A percentile compares a stretch with the other conserved stretches of the same genome.
phyloP scores from a whole-genome alignment of 2,329 filamentous ascomycete species.

The Colletotrichum eremochloae region DNA sequence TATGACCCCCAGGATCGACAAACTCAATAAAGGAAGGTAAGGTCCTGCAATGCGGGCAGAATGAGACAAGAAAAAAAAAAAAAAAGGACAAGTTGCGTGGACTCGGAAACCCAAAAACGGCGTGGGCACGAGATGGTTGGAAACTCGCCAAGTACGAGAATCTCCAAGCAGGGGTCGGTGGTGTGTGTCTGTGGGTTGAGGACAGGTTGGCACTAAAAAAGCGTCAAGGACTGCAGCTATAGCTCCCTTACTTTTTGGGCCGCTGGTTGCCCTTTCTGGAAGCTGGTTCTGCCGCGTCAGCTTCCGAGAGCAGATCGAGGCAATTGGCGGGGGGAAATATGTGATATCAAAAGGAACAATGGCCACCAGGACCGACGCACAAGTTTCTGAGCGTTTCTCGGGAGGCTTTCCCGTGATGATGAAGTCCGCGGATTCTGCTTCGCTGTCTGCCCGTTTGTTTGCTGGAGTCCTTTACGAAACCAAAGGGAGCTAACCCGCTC shows the following conservation, averaged over 20 bases:
- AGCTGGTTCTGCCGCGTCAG: slow-evolving; percentile 6
- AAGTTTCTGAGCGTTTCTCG: background rate
- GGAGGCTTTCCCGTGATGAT: slow-evolving; percentile 29
- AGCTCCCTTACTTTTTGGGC: slow-evolving; percentile 9
- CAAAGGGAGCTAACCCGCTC: slow-evolving; percentile 30
- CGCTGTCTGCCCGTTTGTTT: slow-evolving; percentile 5
- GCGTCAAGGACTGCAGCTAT: slow-evolving; percentile 17
- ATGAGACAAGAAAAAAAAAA: slow-evolving; percentile 17
- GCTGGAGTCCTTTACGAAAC: slow-evolving; percentile 25
- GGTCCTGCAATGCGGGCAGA: slow-evolving; percentile 35
- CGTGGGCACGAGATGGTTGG: slow-evolving; percentile 35
- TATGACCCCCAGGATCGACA: slow-evolving; percentile 32
- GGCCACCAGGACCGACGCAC: background rate
- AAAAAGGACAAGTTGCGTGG: slow-evolving; percentile 23
- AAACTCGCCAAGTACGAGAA: slow-evolving; percentile 38
- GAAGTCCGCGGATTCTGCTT: slow-evolving; percentile 10
- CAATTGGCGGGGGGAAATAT: background rate
- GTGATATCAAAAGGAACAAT: background rate
- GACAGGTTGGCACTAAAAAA: slow-evolving; percentile 48
- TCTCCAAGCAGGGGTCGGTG: slow-evolving; percentile 34
- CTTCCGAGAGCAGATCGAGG: slow-evolving; percentile 11
- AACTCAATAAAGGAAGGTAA: slow-evolving; percentile 39
- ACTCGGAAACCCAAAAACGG: slow-evolving; percentile 27
- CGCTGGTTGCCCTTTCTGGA: slow-evolving; percentile 25
- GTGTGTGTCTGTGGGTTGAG: slow-evolving; percentile 43